phyloP scores from a whole-genome alignment of 2,329 filamentous ascomycete genomes.

The Aspergillus eucalypticola region DNA sequence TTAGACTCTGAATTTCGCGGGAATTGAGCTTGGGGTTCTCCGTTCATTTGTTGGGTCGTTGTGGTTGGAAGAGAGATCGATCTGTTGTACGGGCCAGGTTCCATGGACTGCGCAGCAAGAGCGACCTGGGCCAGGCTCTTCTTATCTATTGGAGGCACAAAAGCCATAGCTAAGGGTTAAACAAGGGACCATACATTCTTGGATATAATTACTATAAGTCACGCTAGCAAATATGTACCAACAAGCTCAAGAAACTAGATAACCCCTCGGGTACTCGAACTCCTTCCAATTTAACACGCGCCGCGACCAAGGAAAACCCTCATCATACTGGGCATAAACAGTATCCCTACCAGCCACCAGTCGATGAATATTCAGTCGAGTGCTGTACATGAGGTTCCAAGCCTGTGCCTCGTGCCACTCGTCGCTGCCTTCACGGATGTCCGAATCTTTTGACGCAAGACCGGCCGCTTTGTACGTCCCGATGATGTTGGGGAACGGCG shows the following conservation, averaged over 20 bases:
- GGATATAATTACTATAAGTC: background rate
- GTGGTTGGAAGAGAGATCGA: too few species aligned
- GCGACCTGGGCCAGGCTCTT: too few species aligned
- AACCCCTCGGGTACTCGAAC: constrained; percentile 24
- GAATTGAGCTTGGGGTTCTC: background rate
- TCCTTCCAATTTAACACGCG: constrained; percentile 17
- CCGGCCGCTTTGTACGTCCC: constrained; percentile 50
- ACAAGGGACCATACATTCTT: background rate
- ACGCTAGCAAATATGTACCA: background rate
- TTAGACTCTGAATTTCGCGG: background rate
- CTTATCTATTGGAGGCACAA: background rate
- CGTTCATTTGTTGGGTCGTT: too few species aligned
- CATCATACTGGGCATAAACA: constrained; percentile 24
- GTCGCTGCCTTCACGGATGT: constrained; percentile 27
- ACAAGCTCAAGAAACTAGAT: constrained; percentile 15
- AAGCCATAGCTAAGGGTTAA: background rate
- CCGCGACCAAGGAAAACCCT: constrained; percentile 23
- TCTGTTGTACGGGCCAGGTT: too few species aligned
- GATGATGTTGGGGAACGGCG: constrained; percentile 51
- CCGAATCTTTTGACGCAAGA: constrained; percentile 26
- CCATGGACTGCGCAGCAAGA: too few species aligned
- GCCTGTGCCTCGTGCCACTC: constrained; percentile 19
- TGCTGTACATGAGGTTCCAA: constrained; percentile 29
- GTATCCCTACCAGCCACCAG: constrained; percentile 22
- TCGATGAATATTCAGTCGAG: constrained; percentile 26